Conservation (phyloP, 108 stramenopile species). For the Asterionellopsis glacialis region DNA sequence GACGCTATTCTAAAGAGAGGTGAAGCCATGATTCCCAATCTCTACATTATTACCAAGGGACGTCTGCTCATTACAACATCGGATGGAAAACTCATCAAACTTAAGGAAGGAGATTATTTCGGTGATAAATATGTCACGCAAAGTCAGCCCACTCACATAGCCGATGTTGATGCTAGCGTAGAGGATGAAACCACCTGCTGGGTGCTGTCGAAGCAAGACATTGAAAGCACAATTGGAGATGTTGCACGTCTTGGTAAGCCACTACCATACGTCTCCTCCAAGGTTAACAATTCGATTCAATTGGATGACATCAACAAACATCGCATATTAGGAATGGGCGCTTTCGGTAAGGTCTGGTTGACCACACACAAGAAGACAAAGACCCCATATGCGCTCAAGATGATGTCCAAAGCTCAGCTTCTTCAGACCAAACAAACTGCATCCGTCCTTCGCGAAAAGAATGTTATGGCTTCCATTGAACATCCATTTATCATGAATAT, state of each 20-base stretch:
- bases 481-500: slow-evolving; percentile 92
- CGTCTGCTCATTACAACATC: slow-evolving; percentile 27
- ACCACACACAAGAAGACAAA: slow-evolving; percentile 43
- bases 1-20: slow-evolving; percentile 66
- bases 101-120: slow-evolving; percentile 53
- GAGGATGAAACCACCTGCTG: slow-evolving; percentile 57
- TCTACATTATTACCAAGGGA: slow-evolving; percentile 50
- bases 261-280: slow-evolving; percentile 21
- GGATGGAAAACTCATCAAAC: slow-evolving; percentile 30
- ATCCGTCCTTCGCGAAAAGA: slow-evolving; percentile 93
- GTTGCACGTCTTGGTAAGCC: slow-evolving; percentile 57
- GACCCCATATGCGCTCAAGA: slow-evolving; percentile 89
- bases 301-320: slow-evolving; percentile 63
- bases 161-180: slow-evolving; percentile 35
- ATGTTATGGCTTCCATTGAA: slow-evolving; percentile 83
- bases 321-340: slow-evolving; percentile 84
- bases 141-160: slow-evolving; percentile 33
- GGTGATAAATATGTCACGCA: slow-evolving; percentile 59
- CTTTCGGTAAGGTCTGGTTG: slow-evolving; percentile 93
- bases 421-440: slow-evolving; percentile 82
- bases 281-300: slow-evolving; percentile 13
- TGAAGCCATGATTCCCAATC: slow-evolving; percentile 28
- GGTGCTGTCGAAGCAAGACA: slow-evolving; percentile 33
- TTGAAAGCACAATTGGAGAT: slow-evolving; percentile 62
- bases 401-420: slow-evolving; percentile 83